Evolutionary conservation across 2,329 filamentous ascomycete genomes (phyloP).

Genomic region (Calonectria henricotiae): DNA sequence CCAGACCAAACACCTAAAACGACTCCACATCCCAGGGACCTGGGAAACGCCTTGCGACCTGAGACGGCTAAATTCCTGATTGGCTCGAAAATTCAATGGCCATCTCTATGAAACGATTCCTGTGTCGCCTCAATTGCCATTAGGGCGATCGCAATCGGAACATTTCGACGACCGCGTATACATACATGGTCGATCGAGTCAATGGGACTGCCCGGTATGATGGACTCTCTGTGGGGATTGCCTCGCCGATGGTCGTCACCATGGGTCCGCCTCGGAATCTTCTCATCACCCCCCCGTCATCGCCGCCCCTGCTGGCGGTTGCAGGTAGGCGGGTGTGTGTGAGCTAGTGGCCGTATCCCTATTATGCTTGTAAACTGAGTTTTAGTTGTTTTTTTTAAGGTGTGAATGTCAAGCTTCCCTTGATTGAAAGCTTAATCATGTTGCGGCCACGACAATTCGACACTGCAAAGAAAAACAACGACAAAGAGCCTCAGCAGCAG

Average conservation of each 20-base stretch:
- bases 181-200: neutral
- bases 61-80: constrained; percentile 9
- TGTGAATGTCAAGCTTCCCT: neutral
- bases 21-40: neutral
- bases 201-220: neutral
- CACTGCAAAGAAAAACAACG: neutral
- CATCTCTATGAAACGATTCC: constrained; percentile 9
- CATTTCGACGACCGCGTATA: constrained; percentile 5
- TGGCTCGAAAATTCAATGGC: constrained; percentile 1
- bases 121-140: neutral
- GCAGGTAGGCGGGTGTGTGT: constrained; percentile 13
- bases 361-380: constrained; percentile 24
- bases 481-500: neutral
- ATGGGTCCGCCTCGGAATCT: constrained; percentile 6
- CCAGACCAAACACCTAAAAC: constrained; percentile 37
- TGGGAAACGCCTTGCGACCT: neutral
- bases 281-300: constrained; percentile 19
- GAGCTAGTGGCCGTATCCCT: constrained; percentile 1
- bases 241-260: constrained; percentile 4
- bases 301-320: constrained; percentile 3
- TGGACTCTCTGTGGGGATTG: neutral
- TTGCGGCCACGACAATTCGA: neutral
- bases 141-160: constrained; percentile 10
- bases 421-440: constrained; percentile 7
- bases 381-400: constrained; percentile 23